These are phyloP conservation scores for Parachlorella kessleri DNA, from an alignment of 139 green algal species.

Conservation along the genomic window DNA sequence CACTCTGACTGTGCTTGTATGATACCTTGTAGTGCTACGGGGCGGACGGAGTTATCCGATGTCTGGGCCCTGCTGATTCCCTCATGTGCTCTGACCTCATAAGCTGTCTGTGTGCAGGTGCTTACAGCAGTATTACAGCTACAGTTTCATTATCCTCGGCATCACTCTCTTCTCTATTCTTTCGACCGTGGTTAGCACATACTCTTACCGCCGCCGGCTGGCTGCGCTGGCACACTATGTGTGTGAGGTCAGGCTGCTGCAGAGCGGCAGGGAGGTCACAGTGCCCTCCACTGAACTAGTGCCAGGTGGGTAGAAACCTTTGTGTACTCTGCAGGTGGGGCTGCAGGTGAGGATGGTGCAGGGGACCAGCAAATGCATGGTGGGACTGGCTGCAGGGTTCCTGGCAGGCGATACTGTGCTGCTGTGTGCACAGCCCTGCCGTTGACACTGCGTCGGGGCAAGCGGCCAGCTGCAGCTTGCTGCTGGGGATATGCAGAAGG, in stretches of 20 bases:
- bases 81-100: no score
- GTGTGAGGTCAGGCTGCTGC: conserved; percentile 27
- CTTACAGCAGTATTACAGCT: conserved; percentile 33
- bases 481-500: no score
- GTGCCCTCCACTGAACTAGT: neutral
- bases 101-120: conserved; percentile 17
- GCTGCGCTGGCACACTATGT: conserved; percentile 38
- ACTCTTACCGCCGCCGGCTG: conserved; percentile 29
- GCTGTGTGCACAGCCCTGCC: no score
- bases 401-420: neutral
- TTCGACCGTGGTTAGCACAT: conserved; percentile 18
- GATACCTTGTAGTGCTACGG: neutral
- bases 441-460: no score
- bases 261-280: neutral
- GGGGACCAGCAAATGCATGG: neutral
- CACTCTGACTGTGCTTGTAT: neutral
- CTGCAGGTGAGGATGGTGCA: neutral
- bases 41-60: no score
- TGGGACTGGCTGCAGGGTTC: neutral
- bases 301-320: no score
- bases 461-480: no score
- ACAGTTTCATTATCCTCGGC: conserved; percentile 33
- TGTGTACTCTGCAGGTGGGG: no score
- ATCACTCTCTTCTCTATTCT: conserved; percentile 45
- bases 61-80: no score